Conservation (phyloP, 805 yeast species). For the Metschnikowia borealis region DNA sequence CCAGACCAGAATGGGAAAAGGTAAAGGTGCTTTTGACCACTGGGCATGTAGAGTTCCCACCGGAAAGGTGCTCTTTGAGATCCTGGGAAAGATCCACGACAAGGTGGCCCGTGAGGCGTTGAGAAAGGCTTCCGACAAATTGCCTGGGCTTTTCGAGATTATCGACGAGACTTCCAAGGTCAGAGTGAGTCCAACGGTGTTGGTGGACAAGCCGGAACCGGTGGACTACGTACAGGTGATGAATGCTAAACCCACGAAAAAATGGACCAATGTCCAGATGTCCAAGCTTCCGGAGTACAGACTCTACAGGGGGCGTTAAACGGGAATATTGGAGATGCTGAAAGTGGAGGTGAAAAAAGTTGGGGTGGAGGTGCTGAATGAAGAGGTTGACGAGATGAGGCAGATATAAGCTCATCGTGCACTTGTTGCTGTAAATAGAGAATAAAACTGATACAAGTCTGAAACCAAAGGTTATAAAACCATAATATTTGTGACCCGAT, state of each 20-base stretch:
- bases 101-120: slow-evolving; percentile 85
- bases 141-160: slow-evolving; percentile 91
- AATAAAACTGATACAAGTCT: no score
- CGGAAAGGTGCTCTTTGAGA: slow-evolving; percentile 87
- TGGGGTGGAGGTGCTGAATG: no score
- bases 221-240: slow-evolving; percentile 54
- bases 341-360: no score
- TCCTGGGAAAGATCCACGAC: slow-evolving; percentile 78
- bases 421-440: background rate
- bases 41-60: slow-evolving; percentile 97
- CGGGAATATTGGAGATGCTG: background rate
- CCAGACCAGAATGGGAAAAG: slow-evolving; percentile 99
- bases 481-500: no score
- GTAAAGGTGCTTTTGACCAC: slow-evolving; percentile 95
- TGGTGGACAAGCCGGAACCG: slow-evolving; percentile 44
- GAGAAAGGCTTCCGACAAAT: slow-evolving; percentile 83
- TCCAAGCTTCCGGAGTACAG: slow-evolving; percentile 50
- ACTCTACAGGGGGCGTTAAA: slow-evolving; percentile 58
- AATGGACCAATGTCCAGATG: slow-evolving; percentile 52
- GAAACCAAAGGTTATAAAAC: no score
- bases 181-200: slow-evolving; percentile 65
- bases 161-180: slow-evolving; percentile 60
- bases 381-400: no score
- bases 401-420: no score
- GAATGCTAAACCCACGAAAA: slow-evolving; percentile 60